Base-by-base conservation (phyloP, 129 eudicot genomes). In the Escallonia rubra region DNA sequence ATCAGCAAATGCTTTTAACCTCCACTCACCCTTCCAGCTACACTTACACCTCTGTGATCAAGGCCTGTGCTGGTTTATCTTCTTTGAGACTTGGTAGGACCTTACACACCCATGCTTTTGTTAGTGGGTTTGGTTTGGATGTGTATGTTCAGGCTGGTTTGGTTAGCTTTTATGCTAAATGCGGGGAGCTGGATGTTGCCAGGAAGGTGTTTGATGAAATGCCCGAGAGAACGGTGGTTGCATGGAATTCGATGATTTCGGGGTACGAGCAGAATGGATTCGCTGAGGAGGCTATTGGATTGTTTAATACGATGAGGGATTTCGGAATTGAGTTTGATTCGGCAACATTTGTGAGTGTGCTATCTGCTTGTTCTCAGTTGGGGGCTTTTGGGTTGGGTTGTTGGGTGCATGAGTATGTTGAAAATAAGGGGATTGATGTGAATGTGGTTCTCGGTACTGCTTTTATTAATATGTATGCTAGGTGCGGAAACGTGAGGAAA, bases 161-260 rank as follows among this genome's bases (percentile, higher is more conserved):
- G 68, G 79, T 86, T 57, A 71, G 79, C 47, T 82, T 86, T 62
- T 86, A 86, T 23, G 77, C 77, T 0, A 86, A 82, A 51, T 82
- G 85, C 63, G 61, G 68, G 0, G 63, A 66, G 46, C 41, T 86
- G 64, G 40, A 73, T 2, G 48, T 66, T 46, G 91, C 88, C 4
- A 40, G 81, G 55, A 71, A 67, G 59, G 64, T 82, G 83, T 86
- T 86, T 15, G 88, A 82, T 68, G 64, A 58, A 76, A 82, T 86
- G 88, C 79, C 85, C 3, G 66, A 66, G 0, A 79, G 71, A 74
- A 82, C 64, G 38, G 75, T 82, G 43, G 79, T 82, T 51, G 91
- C 91, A 4, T 86, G 88, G 91, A 86, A 79, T 34, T 63, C 83
- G 5, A 76, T 86, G 85, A 79, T 86, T 38, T 82, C 91, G 1